Evolutionary conservation across 2,329 filamentous ascomycete species (phyloP).

Genomic region (Aspergillus viridinutans): DNA sequence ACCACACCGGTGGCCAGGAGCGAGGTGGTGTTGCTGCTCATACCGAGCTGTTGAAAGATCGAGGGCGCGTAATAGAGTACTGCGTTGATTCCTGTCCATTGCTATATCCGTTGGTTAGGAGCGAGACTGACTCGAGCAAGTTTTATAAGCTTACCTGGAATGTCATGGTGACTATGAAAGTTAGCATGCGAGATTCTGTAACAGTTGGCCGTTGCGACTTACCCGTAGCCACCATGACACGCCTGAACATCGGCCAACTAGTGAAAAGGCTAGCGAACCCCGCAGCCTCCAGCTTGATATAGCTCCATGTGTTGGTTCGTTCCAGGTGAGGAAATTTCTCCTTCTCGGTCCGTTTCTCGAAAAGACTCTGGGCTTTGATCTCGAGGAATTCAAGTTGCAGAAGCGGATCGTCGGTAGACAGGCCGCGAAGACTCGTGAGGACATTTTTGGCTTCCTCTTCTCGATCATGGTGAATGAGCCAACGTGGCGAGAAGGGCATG

Average conservation of each 20-base stretch:
- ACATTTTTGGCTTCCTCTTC: conserved; percentile 63
- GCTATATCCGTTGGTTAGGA: background rate
- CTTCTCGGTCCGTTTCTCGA: conserved; percentile 66
- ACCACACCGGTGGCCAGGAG: conserved; percentile 29
- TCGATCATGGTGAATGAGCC: conserved; percentile 65
- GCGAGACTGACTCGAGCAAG: background rate
- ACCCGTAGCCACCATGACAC: conserved; percentile 45
- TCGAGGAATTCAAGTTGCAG: conserved; percentile 72
- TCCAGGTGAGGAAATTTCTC: conserved; percentile 64
- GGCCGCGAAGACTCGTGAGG: conserved; percentile 59
- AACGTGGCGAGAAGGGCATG: conserved; percentile 72
- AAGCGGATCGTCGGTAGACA: conserved; percentile 60
- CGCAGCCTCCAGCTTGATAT: conserved; percentile 61
- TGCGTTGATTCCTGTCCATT: background rate
- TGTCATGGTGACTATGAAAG: background rate
- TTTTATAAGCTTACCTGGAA: background rate
- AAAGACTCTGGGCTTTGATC: conserved; percentile 71
- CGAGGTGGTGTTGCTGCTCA: conserved; percentile 22
- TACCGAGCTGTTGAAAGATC: conserved; percentile 24
- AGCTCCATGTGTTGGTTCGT: conserved; percentile 58
- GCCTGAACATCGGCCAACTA: conserved; percentile 45
- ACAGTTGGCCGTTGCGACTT: conserved; percentile 44
- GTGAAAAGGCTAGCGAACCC: conserved; percentile 27
- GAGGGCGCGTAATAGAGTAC: background rate
- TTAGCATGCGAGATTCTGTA: background rate